Conservation (phyloP, 331 rosid species). For the Spiraea crenata region DNA sequence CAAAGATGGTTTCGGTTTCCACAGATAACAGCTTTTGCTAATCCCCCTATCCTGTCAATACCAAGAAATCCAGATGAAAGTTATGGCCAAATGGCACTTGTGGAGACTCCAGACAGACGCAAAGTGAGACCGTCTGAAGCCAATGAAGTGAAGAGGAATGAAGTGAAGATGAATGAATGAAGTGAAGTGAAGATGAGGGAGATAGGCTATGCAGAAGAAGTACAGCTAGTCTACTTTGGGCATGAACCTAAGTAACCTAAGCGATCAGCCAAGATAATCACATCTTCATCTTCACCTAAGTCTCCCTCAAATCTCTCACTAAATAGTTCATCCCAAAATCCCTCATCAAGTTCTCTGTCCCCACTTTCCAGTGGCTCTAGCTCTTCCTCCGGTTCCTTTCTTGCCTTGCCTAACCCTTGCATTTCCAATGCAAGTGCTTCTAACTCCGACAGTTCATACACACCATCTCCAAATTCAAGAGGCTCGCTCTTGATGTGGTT, state of each 20-base stretch:
- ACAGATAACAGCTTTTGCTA: slow-evolving; percentile 25
- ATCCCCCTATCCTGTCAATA: slow-evolving; percentile 36
- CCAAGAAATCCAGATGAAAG: slow-evolving; percentile 26
- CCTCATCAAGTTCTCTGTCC: slow-evolving; percentile 75
- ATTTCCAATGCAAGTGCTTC: slow-evolving; percentile 85
- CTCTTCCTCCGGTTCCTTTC: slow-evolving; percentile 38
- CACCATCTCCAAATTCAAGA: slow-evolving; percentile 41
- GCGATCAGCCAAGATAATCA: slow-evolving; percentile 48
- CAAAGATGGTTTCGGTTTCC: slow-evolving; percentile 38
- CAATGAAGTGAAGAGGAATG: slow-evolving; percentile 12
- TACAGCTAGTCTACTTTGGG: slow-evolving; percentile 37
- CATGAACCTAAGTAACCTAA: slow-evolving; percentile 61
- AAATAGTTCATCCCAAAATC: slow-evolving; percentile 79
- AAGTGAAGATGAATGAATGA: slow-evolving; percentile 13
- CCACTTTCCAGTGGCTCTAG: slow-evolving; percentile 38
- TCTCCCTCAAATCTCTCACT: slow-evolving; percentile 44
- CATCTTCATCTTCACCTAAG: slow-evolving; percentile 44
- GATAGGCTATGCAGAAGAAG: slow-evolving; percentile 22
- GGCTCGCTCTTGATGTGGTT: slow-evolving; percentile 52
- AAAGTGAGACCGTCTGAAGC: slow-evolving; percentile 10
- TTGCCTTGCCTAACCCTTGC: slow-evolving; percentile 64
- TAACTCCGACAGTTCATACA: slow-evolving; percentile 61
- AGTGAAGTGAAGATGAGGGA: slow-evolving; percentile 14
- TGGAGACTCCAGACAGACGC: slow-evolving; percentile 13
- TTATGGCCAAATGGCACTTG: slow-evolving; percentile 28